Evolutionary conservation across 1,139 yeast genomes (phyloP).

Genomic region (Scheffersomyces illinoinensis): DNA sequence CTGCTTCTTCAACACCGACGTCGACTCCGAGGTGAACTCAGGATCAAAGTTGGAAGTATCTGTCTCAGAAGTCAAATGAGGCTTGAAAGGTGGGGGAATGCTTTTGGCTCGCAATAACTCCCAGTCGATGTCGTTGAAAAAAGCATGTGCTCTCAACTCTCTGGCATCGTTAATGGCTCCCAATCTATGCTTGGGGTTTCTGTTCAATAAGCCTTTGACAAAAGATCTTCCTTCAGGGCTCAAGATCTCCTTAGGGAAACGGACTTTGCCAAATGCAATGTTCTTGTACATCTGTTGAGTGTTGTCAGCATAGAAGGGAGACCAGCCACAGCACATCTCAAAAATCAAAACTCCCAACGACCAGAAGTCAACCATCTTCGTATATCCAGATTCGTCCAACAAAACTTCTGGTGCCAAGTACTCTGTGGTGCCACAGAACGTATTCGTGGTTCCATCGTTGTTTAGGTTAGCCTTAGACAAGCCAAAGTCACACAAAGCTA

Average conservation of each 20-base stretch:
- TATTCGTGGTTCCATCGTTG: slow-evolving; percentile 89
- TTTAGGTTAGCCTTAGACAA: slow-evolving; percentile 88
- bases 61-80: slow-evolving; percentile 84
- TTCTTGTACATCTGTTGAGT: slow-evolving; percentile 98
- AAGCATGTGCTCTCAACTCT: slow-evolving; percentile 87
- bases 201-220: slow-evolving; percentile 88
- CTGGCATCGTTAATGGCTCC: slow-evolving; percentile 92
- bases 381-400: slow-evolving; percentile 80
- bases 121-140: slow-evolving; percentile 92
- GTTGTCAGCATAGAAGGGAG: slow-evolving; percentile 97
- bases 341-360: slow-evolving; percentile 77
- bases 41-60: slow-evolving; percentile 98
- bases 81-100: slow-evolving; percentile 97
- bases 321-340: slow-evolving; percentile 98
- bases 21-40: slow-evolving; percentile 90
- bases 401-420: slow-evolving; percentile 81
- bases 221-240: slow-evolving; percentile 91
- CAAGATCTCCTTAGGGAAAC: slow-evolving; percentile 93
- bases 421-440: slow-evolving; percentile 97
- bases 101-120: slow-evolving; percentile 70
- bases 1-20: slow-evolving; percentile 73
- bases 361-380: slow-evolving; percentile 89
- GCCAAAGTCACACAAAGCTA: slow-evolving; percentile 96
- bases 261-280: slow-evolving; percentile 95
- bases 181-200: slow-evolving; percentile 92